Percentiles rank a stretch among this genome's conserved stretches.
Evolutionary conservation across 1,139 yeast species (phyloP).

Genomic region (Yamadazyma atlantica): DNA sequence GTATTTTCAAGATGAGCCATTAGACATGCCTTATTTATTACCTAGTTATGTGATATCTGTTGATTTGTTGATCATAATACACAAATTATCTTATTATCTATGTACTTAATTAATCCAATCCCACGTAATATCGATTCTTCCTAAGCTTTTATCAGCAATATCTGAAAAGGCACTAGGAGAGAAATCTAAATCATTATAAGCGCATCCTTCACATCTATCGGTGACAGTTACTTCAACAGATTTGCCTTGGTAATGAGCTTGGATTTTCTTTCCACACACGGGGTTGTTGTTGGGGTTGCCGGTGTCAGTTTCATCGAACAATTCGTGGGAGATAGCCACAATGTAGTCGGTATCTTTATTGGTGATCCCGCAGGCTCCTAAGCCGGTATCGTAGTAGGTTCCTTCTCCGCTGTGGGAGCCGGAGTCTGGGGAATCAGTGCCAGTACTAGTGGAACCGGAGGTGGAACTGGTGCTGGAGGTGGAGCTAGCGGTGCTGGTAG

Average conservation of each 20-base stretch:
- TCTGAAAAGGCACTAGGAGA: constrained; percentile 44
- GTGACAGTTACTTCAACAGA: constrained; percentile 45
- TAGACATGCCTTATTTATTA: constrained; percentile 2
- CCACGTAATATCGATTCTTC: constrained; percentile 46
- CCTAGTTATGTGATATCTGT: too few relatives aligned
- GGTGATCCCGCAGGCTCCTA: constrained; percentile 62
- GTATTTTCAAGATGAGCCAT: background rate
- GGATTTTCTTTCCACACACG: constrained; percentile 43
- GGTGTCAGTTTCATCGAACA: constrained; percentile 31
- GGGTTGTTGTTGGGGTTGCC: constrained; percentile 44
- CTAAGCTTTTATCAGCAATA: constrained; percentile 39
- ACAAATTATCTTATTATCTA: too few relatives aligned
- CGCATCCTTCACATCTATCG: constrained; percentile 45
- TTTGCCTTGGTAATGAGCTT: constrained; percentile 38
- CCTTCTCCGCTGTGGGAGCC: constrained; percentile 48
- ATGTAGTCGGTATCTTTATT: constrained; percentile 49
- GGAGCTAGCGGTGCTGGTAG: constrained; percentile 18
- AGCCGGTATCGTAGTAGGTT: constrained; percentile 56
- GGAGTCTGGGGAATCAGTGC: constrained; percentile 20
- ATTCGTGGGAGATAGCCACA: constrained; percentile 40
- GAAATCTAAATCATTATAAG: constrained; percentile 39
- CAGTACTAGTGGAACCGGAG: too few relatives aligned
- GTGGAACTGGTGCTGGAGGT: too few relatives aligned
- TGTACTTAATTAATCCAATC: constrained; percentile 23
- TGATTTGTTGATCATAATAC: background rate